phyloP scores from a whole-genome alignment of 148 eudicot genomes.

The Rhododendron williamsianum region DNA sequence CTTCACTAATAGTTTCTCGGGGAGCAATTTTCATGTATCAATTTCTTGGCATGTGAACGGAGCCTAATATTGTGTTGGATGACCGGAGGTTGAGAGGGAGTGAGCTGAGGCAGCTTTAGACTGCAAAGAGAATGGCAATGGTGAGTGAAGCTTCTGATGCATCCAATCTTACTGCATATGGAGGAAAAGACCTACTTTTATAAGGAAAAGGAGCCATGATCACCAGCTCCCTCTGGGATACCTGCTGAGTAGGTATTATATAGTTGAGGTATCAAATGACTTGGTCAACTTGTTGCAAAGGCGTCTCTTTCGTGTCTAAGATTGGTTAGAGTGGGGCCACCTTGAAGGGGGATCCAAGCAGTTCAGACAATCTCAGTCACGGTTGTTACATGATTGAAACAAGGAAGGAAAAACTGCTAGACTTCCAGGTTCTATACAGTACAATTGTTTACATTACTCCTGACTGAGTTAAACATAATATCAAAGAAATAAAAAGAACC shows the following conservation, averaged over 20 bases:
- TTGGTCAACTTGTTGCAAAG: background rate
- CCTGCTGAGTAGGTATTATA: background rate
- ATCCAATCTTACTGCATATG: background rate
- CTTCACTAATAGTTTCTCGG: too few species aligned
- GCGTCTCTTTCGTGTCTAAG: background rate
- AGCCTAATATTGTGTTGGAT: background rate
- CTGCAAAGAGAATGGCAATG: background rate
- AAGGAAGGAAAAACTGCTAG: background rate
- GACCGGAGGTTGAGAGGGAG: background rate
- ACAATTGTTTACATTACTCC: background rate
- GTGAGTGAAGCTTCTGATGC: background rate
- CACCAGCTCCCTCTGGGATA: background rate
- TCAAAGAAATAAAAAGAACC: background rate
- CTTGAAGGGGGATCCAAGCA: background rate
- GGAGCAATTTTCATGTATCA: too few species aligned
- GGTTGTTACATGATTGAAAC: background rate
- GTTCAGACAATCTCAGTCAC: background rate
- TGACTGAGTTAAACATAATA: background rate
- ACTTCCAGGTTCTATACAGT: background rate
- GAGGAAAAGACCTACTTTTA: background rate
- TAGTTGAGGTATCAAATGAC: background rate
- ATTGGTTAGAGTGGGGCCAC: background rate
- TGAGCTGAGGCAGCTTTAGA: background rate
- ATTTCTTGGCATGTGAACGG: too few species aligned
- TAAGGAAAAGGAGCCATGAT: background rate